Conservation (phyloP, 2,329 filamentous ascomycete species). For the Neopestalotiopsis sp. region DNA sequence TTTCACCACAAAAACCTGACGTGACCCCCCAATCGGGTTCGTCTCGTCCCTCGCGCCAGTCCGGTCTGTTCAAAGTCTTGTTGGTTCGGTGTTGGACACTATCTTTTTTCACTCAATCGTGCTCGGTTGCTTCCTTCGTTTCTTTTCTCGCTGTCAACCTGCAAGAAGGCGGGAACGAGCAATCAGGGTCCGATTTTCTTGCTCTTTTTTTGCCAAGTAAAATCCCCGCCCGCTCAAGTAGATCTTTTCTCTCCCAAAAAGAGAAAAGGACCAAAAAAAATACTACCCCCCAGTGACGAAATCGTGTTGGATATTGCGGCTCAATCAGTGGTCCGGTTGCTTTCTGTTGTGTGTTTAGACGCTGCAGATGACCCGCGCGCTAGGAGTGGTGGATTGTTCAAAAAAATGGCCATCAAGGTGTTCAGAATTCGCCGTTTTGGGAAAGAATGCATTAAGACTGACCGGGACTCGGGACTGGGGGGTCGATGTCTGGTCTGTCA, state of each 20-base stretch:
- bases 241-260: too few species aligned
- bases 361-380: background rate
- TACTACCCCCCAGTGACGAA: background rate
- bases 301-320: conserved; percentile 14
- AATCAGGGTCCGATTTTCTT: too few species aligned
- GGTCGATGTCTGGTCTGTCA: background rate
- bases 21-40: background rate
- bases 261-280: background rate
- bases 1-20: background rate
- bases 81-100: background rate
- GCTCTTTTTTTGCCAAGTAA: background rate
- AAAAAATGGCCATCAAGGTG: conserved; percentile 14
- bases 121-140: background rate
- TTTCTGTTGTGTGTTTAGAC: background rate
- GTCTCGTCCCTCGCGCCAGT: background rate
- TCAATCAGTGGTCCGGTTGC: conserved; percentile 11
- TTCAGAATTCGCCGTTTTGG: conserved; percentile 14
- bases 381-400: conserved; percentile 8
- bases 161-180: too few species aligned
- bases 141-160: too few species aligned
- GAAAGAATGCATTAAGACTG: background rate
- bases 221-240: background rate
- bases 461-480: background rate
- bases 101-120: background rate
- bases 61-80: background rate